Percentiles rank a stretch among this genome's conserved stretches.
Conservation (phyloP, 345 rosid genomes). For the Laguncularia racemosa region DNA sequence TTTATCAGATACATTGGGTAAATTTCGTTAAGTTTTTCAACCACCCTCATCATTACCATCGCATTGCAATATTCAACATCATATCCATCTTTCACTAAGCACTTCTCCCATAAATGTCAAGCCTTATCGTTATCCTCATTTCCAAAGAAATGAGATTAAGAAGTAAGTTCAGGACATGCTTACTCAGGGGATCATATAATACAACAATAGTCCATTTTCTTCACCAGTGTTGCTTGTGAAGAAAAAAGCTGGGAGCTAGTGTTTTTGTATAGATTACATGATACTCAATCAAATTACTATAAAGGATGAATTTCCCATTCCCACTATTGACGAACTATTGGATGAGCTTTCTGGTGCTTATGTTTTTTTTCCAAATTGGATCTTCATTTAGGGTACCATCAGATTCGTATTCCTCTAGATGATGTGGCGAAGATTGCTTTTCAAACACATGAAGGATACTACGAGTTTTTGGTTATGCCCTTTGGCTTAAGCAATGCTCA, state of each 20-base stretch:
- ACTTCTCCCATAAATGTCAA: too few relatives aligned
- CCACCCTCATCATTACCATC: too few relatives aligned
- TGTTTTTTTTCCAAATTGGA: neutral
- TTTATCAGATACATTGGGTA: too few relatives aligned
- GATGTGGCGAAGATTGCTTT: neutral
- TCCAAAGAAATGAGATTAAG: too few relatives aligned
- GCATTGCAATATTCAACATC: too few relatives aligned
- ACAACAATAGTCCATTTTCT: too few relatives aligned
- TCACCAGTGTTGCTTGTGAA: neutral
- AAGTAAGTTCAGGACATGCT: too few relatives aligned
- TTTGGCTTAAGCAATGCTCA: neutral
- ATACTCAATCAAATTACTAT: neutral
- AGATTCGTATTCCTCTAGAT: neutral
- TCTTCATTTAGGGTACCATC: neutral
- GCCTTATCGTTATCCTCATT: too few relatives aligned
- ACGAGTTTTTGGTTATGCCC: neutral
- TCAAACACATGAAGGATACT: neutral
- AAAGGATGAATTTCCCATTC: neutral
- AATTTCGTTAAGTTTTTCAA: too few relatives aligned
- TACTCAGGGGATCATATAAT: too few relatives aligned
- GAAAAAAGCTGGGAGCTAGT: neutral
- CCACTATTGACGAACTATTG: neutral
- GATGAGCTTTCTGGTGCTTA: neutral
- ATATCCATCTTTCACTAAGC: too few relatives aligned
- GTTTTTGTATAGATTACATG: neutral